phyloP scores from a whole-genome alignment of 228 moss, liverwort and hornwort genomes.

The Sphagnum magellanicum region DNA sequence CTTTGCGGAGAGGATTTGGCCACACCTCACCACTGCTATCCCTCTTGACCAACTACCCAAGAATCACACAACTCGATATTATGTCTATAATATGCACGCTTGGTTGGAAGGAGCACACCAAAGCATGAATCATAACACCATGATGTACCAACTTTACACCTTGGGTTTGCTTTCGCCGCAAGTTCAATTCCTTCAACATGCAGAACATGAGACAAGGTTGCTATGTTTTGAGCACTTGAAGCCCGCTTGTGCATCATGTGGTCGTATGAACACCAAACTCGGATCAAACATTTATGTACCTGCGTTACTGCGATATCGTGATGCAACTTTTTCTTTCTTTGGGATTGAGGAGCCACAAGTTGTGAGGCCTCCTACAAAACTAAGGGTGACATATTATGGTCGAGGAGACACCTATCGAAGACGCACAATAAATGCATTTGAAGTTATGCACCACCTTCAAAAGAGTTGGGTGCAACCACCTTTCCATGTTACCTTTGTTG shows the following conservation, averaged over 20 bases:
- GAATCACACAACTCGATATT: constrained; percentile 19
- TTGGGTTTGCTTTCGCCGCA: constrained; percentile 24
- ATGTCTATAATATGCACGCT: constrained; percentile 48
- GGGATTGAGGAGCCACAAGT: constrained; percentile 24
- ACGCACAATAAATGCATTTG: constrained; percentile 35
- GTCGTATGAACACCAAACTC: constrained; percentile 35
- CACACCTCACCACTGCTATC: constrained; percentile 27
- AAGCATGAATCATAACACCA: constrained; percentile 67
- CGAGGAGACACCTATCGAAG: constrained; percentile 60
- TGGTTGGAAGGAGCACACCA: constrained; percentile 68
- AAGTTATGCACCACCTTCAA: constrained; percentile 40
- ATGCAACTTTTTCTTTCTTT: constrained; percentile 41
- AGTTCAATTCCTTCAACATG: constrained; percentile 28
- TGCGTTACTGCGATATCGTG: constrained; percentile 52
- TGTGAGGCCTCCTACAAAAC: constrained; percentile 41
- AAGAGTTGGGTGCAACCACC: constrained; percentile 29
- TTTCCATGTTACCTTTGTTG: constrained; percentile 46
- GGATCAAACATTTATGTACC: constrained; percentile 25
- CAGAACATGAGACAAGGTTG: constrained; percentile 25
- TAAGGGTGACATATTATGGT: constrained; percentile 83
- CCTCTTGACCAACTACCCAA: constrained; percentile 29
- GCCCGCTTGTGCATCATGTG: constrained; percentile 48
- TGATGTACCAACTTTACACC: constrained; percentile 77
- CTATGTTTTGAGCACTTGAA: constrained; percentile 64
- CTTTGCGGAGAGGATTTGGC: constrained; percentile 84